A percentile compares a stretch with the other conserved stretches of the same genome.
Evolutionary conservation across 805 yeast genomes (phyloP).

Genomic region (Metschnikowia bowlesiae): DNA sequence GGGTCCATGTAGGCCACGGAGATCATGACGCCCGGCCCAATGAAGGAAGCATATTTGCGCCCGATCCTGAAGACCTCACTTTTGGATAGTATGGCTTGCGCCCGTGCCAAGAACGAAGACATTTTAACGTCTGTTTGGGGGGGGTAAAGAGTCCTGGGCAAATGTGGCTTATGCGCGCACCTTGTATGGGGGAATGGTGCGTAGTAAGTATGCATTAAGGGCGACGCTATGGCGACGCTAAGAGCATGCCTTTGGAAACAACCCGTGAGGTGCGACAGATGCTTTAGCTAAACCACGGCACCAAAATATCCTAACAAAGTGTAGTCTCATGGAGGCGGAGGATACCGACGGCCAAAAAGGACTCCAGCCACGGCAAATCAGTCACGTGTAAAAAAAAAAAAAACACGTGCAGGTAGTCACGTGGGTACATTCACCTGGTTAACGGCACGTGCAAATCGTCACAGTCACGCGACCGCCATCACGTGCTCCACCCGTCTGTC

Average conservation of each 20-base stretch:
- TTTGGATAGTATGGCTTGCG: constrained; percentile 6
- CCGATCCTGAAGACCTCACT: constrained; percentile 16
- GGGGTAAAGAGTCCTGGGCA: neutral
- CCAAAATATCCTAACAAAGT: no score
- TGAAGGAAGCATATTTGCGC: constrained; percentile 57
- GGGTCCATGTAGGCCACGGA: constrained; percentile 93
- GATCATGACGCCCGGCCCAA: constrained; percentile 87
- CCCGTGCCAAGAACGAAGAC: constrained; percentile 3
- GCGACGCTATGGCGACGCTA: neutral
- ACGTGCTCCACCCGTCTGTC: no score
- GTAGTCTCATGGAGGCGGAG: no score
- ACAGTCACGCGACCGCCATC: no score
- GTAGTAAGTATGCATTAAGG: neutral
- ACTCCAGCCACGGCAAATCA: no score
- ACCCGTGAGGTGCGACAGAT: no score
- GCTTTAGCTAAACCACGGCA: no score
- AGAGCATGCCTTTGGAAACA: neutral
- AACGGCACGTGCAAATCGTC: no score
- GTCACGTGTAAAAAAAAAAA: no score
- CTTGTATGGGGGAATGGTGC: neutral
- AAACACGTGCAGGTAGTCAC: no score
- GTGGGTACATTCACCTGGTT: no score
- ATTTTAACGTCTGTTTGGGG: neutral
- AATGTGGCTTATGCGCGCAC: constrained; percentile 1
- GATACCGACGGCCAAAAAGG: no score